A percentile compares a stretch with the other conserved stretches of the same genome.
Evolutionary conservation across 495 filamentous ascomycete species (phyloP).

Genomic region (Daldinia concentrica): DNA sequence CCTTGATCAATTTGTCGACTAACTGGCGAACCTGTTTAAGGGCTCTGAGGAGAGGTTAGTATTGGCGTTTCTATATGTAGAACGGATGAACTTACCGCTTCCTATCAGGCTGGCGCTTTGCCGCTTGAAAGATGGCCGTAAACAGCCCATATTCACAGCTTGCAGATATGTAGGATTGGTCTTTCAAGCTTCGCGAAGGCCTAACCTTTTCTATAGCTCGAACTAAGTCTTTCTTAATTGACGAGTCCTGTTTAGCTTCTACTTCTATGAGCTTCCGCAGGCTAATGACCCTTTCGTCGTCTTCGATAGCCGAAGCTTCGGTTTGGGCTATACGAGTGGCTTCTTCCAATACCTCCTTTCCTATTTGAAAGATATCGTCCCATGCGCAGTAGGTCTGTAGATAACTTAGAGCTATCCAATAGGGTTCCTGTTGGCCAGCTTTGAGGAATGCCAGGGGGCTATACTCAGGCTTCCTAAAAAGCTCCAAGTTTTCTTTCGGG

Average conservation of each 20-base stretch:
- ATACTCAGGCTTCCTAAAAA: conserved; percentile 29
- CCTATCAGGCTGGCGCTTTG: conserved; percentile 40
- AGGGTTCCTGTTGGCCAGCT: conserved; percentile 21
- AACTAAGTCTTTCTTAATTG: conserved; percentile 17
- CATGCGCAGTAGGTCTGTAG: conserved; percentile 13
- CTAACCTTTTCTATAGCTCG: conserved; percentile 15
- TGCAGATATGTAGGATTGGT: conserved; percentile 4
- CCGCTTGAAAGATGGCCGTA: conserved; percentile 44
- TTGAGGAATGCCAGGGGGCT: conserved; percentile 40
- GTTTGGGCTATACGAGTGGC: conserved; percentile 18
- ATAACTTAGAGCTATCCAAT: conserved; percentile 16
- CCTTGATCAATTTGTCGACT: conserved; percentile 14
- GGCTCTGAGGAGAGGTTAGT: conserved; percentile 39
- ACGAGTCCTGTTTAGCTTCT: neutral
- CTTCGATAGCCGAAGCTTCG: conserved; percentile 17
- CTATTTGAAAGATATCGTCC: conserved; percentile 28
- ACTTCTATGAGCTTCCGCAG: neutral
- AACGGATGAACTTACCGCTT: conserved; percentile 44
- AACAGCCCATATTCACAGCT: conserved; percentile 50
- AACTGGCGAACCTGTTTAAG: conserved; percentile 41
- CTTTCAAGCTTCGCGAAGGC: conserved; percentile 12
- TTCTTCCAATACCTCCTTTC: conserved; percentile 25
- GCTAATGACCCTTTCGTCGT: conserved; percentile 15
- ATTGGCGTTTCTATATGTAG: neutral
- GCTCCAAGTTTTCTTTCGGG: conserved; percentile 31